phyloP scores from a whole-genome alignment of 148 eudicot genomes.

The Chenopodium formosanum region DNA sequence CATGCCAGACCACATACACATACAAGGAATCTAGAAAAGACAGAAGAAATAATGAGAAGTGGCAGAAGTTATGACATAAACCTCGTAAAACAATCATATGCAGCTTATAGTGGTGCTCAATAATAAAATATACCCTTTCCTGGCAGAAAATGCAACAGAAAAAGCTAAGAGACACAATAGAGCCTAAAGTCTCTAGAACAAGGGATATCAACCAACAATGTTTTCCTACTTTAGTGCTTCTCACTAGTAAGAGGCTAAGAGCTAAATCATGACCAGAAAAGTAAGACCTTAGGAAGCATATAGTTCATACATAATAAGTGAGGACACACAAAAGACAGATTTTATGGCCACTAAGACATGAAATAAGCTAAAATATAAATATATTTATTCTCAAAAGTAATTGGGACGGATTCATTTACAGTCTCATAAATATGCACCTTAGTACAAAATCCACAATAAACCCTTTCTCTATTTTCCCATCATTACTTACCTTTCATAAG shows the following conservation, averaged over 20 bases:
- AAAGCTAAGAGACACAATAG: background rate
- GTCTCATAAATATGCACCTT: background rate
- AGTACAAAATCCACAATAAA: background rate
- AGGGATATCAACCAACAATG: background rate
- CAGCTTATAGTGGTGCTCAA: background rate
- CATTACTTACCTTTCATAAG: background rate
- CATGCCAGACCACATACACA: too few relatives aligned
- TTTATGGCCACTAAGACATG: background rate
- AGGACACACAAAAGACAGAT: background rate
- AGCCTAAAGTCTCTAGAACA: background rate
- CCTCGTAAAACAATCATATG: background rate
- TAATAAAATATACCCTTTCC: too few relatives aligned
- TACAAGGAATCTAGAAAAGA: background rate
- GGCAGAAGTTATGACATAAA: too few relatives aligned
- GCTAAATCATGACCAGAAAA: background rate
- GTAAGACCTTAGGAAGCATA: background rate
- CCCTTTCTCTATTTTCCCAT: background rate
- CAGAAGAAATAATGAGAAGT: background rate
- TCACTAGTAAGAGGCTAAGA: background rate
- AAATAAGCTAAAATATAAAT: background rate
- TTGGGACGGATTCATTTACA: background rate
- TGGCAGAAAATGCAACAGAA: background rate
- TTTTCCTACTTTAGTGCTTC: background rate
- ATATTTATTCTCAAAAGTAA: background rate
- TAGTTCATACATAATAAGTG: background rate